phyloP scores from a whole-genome alignment of 1,284 basidiomycete species.

The Malassezia yamatoensis region DNA sequence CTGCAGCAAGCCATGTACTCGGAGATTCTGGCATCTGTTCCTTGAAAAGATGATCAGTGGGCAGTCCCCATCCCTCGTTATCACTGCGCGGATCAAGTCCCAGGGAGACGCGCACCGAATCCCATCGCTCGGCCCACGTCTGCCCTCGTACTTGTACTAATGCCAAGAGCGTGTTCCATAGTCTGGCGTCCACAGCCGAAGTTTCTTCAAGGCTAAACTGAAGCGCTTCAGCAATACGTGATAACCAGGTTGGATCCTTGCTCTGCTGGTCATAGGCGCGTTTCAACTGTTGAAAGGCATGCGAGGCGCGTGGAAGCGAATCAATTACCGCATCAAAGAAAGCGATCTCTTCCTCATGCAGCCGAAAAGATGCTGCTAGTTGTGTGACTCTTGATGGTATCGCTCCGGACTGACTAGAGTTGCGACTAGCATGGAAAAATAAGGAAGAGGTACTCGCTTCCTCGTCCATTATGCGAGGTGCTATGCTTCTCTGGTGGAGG shows the following conservation, averaged over 20 bases:
- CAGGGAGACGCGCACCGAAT: conserved; percentile 32
- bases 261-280: conserved; percentile 25
- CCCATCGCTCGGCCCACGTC: conserved; percentile 42
- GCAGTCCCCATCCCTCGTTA: too few relatives aligned
- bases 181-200: conserved; percentile 25
- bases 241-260: conserved; percentile 6
- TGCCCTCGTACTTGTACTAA: conserved; percentile 37
- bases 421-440: conserved; percentile 6
- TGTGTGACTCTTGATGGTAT: neutral
- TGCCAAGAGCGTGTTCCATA: conserved; percentile 41
- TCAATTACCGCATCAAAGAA: conserved; percentile 39
- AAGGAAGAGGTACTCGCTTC: neutral
- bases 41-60: too few relatives aligned
- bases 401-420: neutral
- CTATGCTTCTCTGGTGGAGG: neutral
- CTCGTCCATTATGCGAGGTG: neutral
- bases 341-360: conserved; percentile 24
- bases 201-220: neutral
- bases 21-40: too few relatives aligned
- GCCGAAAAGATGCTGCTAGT: conserved; percentile 17
- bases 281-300: conserved; percentile 38
- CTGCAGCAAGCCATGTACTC: too few relatives aligned
- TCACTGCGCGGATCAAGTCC: conserved; percentile 29
- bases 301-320: conserved; percentile 20
- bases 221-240: neutral